phyloP scores from a whole-genome alignment of 345 rosid genomes.

The Heritiera fomes region DNA sequence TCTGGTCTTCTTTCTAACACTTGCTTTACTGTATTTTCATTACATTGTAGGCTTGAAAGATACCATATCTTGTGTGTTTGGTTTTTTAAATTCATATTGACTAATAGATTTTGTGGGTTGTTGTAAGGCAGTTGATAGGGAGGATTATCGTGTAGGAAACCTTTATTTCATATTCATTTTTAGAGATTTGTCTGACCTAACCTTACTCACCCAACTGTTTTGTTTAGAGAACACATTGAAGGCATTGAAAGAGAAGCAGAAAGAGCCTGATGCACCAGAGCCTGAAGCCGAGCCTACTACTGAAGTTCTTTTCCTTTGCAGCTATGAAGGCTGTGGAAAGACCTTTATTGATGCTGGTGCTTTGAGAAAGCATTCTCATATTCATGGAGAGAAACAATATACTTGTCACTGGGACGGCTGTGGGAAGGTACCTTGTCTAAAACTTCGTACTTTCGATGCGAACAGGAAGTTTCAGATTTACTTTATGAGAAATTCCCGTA shows the following conservation, averaged over 20 bases:
- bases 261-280: constrained; percentile 66
- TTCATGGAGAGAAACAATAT: constrained; percentile 93
- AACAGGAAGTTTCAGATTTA: background rate
- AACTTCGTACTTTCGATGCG: background rate
- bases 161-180: background rate
- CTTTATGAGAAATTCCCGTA: background rate
- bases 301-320: constrained; percentile 95
- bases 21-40: background rate
- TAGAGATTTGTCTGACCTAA: background rate
- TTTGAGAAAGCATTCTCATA: constrained; percentile 93
- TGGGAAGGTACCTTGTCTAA: constrained; percentile 63
- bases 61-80: background rate
- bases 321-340: constrained; percentile 96
- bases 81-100: background rate
- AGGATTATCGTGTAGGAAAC: background rate
- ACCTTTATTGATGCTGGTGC: constrained; percentile 91
- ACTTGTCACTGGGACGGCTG: constrained; percentile 78
- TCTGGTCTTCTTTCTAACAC: background rate
- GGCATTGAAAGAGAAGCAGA: constrained; percentile 67
- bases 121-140: background rate
- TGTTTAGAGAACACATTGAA: constrained; percentile 60
- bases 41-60: constrained; percentile 2
- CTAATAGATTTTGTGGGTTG: background rate
- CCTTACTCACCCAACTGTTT: background rate
- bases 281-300: constrained; percentile 94